Evolutionary conservation across 306 rosid genomes (phyloP).

Genomic region (Cucurbita ficifolia): DNA sequence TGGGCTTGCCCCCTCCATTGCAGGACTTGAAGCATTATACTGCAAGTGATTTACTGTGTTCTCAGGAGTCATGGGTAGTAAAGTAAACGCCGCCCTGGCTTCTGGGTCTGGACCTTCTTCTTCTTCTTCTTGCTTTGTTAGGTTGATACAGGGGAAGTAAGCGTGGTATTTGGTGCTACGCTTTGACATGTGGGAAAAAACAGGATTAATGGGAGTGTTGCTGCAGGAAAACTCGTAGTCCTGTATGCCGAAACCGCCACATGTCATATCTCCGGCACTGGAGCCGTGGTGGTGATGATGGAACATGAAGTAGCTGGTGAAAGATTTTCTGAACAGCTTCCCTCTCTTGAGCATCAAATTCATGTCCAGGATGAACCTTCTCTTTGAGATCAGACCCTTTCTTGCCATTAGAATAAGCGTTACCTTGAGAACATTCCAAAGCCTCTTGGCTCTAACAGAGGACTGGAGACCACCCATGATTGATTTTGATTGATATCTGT

Average conservation of each 20-base stretch:
- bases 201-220: conserved; percentile 29
- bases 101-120: not conserved
- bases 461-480: not conserved
- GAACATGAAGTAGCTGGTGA: conserved; percentile 26
- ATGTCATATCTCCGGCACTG: conserved; percentile 9
- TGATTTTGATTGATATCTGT: not conserved
- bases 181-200: conserved; percentile 29
- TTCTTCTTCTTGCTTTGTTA: not conserved
- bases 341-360: conserved; percentile 43
- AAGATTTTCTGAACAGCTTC: conserved; percentile 24
- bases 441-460: conserved; percentile 10
- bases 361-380: conserved; percentile 40
- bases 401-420: conserved; percentile 29
- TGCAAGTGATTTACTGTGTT: not conserved
- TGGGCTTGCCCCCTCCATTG: not conserved
- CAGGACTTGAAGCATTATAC: not conserved
- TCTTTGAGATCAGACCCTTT: conserved; percentile 34
- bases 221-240: conserved; percentile 39
- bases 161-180: conserved; percentile 25
- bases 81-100: not conserved
- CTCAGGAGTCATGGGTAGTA: not conserved
- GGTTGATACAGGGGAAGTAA: conserved; percentile 37
- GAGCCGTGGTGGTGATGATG: conserved; percentile 12
- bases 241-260: conserved; percentile 19
- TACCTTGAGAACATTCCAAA: conserved; percentile 36